Percentiles rank a stretch among this genome's conserved stretches.
These are phyloP conservation scores for Paraleonurus japonicus DNA, from an alignment of 257 asterid species.

Conservation along the genomic window DNA sequence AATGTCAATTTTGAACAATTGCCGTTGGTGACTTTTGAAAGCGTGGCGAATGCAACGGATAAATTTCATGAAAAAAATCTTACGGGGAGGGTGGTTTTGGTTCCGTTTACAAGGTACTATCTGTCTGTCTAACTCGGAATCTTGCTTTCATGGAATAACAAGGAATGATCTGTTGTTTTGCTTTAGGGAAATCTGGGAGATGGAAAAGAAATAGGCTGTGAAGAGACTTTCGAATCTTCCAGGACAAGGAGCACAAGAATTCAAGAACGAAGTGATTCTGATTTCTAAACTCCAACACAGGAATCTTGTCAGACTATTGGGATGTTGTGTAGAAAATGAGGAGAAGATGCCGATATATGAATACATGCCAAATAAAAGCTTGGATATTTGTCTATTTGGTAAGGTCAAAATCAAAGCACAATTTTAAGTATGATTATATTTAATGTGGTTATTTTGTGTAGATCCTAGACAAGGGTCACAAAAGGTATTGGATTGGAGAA, in stretches of 20 bases:
- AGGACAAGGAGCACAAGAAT: neutral
- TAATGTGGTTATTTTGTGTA: neutral
- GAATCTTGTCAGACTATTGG: neutral
- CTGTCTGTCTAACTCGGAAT: no score
- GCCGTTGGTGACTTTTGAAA: constrained; percentile 34
- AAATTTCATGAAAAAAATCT: constrained; percentile 21
- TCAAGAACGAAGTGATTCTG: neutral
- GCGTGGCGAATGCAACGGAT: constrained; percentile 36
- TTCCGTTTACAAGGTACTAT: constrained; percentile 31
- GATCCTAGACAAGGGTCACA: neutral
- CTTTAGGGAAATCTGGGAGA: neutral
- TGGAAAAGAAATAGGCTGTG: neutral
- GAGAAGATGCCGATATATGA: neutral
- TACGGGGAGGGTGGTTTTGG: constrained; percentile 47
- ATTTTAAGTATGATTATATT: no score
- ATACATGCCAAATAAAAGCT: neutral
- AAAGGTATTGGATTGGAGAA: neutral
- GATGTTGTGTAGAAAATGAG: neutral
- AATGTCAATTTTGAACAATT: constrained; percentile 29
- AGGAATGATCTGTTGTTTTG: no score
- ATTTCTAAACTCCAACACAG: neutral
- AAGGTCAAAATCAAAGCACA: neutral
- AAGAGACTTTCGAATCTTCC: neutral
- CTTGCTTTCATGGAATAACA: no score
- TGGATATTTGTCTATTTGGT: neutral